Conservation (phyloP, 2,329 filamentous ascomycete genomes). For the Bipolaris victoriae region DNA sequence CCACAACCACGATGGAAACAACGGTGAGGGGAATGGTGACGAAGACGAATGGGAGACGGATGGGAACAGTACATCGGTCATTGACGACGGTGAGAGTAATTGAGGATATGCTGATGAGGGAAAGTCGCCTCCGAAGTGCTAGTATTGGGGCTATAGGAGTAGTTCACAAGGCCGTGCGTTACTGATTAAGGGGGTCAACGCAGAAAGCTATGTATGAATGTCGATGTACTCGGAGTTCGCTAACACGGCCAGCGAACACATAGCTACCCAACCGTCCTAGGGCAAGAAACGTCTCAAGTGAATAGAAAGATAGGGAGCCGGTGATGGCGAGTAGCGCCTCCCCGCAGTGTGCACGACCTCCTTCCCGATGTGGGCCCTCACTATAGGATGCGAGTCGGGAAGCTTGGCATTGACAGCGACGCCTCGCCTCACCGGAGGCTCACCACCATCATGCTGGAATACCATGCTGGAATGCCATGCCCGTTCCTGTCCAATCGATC, state of each 20-base stretch:
- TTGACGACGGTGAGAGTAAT: background rate
- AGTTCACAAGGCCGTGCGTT: background rate
- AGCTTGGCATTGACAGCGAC: slow-evolving; percentile 19
- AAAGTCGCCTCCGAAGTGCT: background rate
- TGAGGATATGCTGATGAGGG: background rate
- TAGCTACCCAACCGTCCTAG: background rate
- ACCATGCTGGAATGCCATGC: background rate
- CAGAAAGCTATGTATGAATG: background rate
- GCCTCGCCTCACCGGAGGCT: slow-evolving; percentile 2
- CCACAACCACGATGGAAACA: background rate
- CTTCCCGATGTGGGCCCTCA: slow-evolving; percentile 6
- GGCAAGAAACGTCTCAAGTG: background rate
- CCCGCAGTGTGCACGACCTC: slow-evolving; percentile 12
- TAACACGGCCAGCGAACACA: background rate
- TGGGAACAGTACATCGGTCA: background rate
- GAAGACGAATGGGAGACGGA: background rate
- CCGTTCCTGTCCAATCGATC: background rate
- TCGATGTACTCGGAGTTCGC: background rate
- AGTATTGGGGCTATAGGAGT: background rate
- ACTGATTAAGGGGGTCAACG: background rate
- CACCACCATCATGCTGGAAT: slow-evolving; percentile 2
- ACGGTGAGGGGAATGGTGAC: background rate
- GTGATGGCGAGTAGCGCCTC: slow-evolving; percentile 4
- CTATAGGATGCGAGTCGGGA: background rate
- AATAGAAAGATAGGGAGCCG: background rate